Evolutionary conservation across 331 rosid species (phyloP), one percentile per base, ranked within the genome.

Genomic region (Saraca asoca): DNA sequence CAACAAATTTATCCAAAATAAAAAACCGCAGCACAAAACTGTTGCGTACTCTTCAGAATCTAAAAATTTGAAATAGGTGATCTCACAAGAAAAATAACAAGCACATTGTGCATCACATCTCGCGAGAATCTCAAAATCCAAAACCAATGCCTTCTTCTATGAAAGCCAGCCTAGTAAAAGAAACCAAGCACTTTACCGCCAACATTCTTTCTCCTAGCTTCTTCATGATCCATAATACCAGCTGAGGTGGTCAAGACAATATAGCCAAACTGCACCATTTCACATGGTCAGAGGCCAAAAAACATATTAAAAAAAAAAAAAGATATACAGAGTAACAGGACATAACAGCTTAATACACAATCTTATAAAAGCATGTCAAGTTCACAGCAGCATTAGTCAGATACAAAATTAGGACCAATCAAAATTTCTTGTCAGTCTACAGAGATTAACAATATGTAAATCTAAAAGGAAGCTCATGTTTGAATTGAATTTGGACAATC

Each of bases 131-230:
- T 42, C 46, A 42, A 43, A 43, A 43, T 10, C 49, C 5, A 5
- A 43, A 43, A 11, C n/a, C 3, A 5, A n/a, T 12, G 49, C 49
- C 5, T 0, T 12, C 15, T 12, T 12, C 2, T n/a, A 48, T 9
- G 7, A 48, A 48, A 48, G 1, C 20, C 18, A 48, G 17, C 52
- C 52, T 48, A 48, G 52, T 48, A 48, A 16, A 48, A 48, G 19
- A 48, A 48, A 15, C 53, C 53, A 18, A 48, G 12, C 53, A 48
- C 53, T 48, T 48, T 48, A n/a, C 53, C 19, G 5, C 53, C 53
- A 15, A 48, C 53, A 14, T 48, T 48, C 19, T 48, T 48, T 48
- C 53, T 14, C 53, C 53, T 48, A 14, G 53, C 53, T 19, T 48
- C 53, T 15, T 48, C 53, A 16, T 48, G 53, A 15, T 48, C 53